Base-by-base conservation (phyloP, 192 early-diverging fungal genomes). In the Rhizophlyctis rosea region DNA sequence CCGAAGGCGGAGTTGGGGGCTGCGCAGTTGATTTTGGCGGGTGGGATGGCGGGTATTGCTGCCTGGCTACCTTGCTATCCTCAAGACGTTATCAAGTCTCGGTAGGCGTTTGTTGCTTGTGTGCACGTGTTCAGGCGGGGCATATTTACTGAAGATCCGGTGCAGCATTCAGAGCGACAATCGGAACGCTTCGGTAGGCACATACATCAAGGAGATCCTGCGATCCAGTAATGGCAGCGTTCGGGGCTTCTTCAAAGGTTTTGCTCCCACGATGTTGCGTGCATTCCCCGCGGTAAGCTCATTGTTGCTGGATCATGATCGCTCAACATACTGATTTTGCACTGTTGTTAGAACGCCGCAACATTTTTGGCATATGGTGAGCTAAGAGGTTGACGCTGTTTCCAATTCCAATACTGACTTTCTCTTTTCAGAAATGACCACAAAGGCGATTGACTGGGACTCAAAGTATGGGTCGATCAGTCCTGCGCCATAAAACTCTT, bases 21-120 rank as follows among this genome's bases (percentile, higher is more conserved):
- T 44, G 39, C 9, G 27, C 70, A 76, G 47, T 35, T 77, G 4
- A 53, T 76, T 23, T 24, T 76, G 21, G 74, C 74, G 34, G 75
- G 75, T 32, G 75, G 75, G 4, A 18, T 70, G n/a, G 75, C 75
- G 18, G 73, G 72, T 11, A 65, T 75, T 36, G 73, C 57, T 0
- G 64, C 65, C 7, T 75, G 73, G 73, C 21, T 75, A 14, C 71
- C 65, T 18, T 75, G 73, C 30, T 73, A 68, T 50, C 91, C 90
- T 5, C 91, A 93, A 48, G 91, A 94, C 68, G 91, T 94, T 34
- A 77, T 94, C 62, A 94, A 94, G 73, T 90, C 87, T 32, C 78
- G 86, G 49, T 80, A 89, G 69, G 86, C 90, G 74, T 86, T 81
- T 4, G 80, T 84, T 2, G 71, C 86, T 30, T 39, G 25, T n/a